A percentile compares a stretch with the other conserved stretches of the same genome.
phyloP scores from a whole-genome alignment of 768 basidiomycete species.

The Tulasnella sp. region DNA sequence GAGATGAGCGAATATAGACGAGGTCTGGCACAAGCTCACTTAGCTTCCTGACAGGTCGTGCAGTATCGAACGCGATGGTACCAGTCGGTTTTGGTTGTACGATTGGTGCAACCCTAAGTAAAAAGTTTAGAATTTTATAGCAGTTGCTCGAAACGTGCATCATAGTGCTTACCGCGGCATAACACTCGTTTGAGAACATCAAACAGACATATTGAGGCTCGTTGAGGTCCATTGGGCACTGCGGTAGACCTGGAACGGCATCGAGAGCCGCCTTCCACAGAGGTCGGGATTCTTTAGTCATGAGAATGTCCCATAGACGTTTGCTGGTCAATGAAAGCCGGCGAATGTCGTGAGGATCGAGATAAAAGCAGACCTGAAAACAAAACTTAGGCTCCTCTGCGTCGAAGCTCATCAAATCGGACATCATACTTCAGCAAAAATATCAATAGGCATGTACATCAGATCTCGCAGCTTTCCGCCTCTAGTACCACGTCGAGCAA shows the following conservation, averaged over 20 bases:
- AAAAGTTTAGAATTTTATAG: neutral
- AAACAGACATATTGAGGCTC: conserved; percentile 13
- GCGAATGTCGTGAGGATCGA: conserved; percentile 6
- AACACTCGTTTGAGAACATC: conserved; percentile 6
- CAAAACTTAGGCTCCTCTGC: no score
- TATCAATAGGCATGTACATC: conserved; percentile 14
- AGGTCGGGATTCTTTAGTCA: neutral
- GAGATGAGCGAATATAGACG: neutral
- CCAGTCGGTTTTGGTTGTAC: neutral
- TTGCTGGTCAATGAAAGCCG: neutral
- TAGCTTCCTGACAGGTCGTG: neutral
- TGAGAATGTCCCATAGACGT: conserved; percentile 2
- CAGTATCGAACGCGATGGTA: neutral
- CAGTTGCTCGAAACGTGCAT: no score
- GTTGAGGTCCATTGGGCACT: conserved; percentile 5
- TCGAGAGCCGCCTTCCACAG: conserved; percentile 7
- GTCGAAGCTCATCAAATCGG: neutral
- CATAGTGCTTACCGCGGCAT: neutral
- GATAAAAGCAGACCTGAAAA: conserved; percentile 3
- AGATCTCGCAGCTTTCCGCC: conserved; percentile 8
- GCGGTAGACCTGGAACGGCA: conserved; percentile 1
- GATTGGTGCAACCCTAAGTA: neutral
- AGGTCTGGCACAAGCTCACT: neutral
- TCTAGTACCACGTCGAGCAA: neutral
- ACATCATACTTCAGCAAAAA: conserved; percentile 15